phyloP scores from a whole-genome alignment of 176 grass and related monocot genomes.

The Tillandsia fasciculata region DNA sequence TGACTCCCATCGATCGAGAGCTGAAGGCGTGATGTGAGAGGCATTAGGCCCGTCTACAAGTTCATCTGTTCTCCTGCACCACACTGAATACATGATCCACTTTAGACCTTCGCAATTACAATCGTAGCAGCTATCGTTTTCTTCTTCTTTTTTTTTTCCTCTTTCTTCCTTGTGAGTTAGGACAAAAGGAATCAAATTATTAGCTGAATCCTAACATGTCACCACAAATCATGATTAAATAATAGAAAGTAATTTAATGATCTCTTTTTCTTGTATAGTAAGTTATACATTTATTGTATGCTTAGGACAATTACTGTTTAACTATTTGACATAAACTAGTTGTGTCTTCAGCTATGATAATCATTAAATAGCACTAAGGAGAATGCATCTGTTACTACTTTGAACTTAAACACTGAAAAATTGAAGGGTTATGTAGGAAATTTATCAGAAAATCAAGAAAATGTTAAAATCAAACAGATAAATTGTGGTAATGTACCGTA shows the following conservation, averaged over 20 bases:
- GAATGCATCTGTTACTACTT: neutral
- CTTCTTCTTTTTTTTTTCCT: no score
- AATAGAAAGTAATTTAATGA: neutral
- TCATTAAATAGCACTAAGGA: neutral
- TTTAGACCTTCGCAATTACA: neutral
- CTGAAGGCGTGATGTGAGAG: conserved; percentile 70
- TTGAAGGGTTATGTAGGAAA: neutral
- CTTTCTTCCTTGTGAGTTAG: no score
- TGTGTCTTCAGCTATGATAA: neutral
- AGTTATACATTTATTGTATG: no score
- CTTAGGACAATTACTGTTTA: neutral
- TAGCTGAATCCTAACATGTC: no score
- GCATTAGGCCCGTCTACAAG: conserved; percentile 85
- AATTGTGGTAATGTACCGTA: conserved; percentile 41
- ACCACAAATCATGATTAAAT: no score
- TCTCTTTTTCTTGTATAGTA: neutral
- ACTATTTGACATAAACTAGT: neutral
- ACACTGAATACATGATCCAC: conserved; percentile 33
- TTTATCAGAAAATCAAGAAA: neutral
- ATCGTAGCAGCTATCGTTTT: no score
- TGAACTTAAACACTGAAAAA: neutral
- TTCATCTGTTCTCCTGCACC: conserved; percentile 95
- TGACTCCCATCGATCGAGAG: conserved; percentile 75
- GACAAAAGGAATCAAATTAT: no score
- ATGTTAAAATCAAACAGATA: neutral